Evolutionary conservation across 1,284 basidiomycete species (phyloP).

Genomic region (Cystobasidium slooffiae): DNA sequence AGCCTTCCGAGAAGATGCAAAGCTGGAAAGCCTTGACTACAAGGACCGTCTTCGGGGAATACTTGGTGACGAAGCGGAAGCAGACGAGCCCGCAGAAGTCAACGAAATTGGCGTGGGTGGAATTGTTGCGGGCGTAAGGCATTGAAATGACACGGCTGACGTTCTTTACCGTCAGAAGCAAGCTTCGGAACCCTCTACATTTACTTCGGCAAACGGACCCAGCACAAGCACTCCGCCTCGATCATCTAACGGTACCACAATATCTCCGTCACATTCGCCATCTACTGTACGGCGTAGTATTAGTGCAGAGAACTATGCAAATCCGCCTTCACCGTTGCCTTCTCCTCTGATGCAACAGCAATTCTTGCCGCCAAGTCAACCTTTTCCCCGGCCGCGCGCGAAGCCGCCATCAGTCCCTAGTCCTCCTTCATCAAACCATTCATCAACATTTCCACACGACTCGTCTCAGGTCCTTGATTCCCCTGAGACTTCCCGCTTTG

Average conservation of each 20-base stretch:
- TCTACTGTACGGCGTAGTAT: conserved; percentile 11
- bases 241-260: background rate
- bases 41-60: conserved; percentile 28
- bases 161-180: background rate
- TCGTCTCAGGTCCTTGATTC: background rate
- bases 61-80: conserved; percentile 16
- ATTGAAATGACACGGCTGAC: background rate
- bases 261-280: conserved; percentile 13
- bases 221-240: conserved; percentile 3
- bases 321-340: conserved; percentile 31
- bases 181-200: background rate
- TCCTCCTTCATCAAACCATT: conserved; percentile 38
- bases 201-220: background rate
- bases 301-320: conserved; percentile 26
- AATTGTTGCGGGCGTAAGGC: background rate
- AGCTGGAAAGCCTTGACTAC: conserved; percentile 11
- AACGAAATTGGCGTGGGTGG: background rate
- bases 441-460: conserved; percentile 42
- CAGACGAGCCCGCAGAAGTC: background rate
- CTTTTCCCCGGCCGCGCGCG: conserved; percentile 35
- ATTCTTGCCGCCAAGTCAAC: background rate
- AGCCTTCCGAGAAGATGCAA: conserved; percentile 14
- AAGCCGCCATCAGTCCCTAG: conserved; percentile 44
- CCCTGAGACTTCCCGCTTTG: conserved; percentile 6
- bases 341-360: background rate